A percentile compares a stretch with the other conserved stretches of the same genome.
Evolutionary conservation across 495 filamentous ascomycete species (phyloP).

Genomic region (Penicillium soppii): DNA sequence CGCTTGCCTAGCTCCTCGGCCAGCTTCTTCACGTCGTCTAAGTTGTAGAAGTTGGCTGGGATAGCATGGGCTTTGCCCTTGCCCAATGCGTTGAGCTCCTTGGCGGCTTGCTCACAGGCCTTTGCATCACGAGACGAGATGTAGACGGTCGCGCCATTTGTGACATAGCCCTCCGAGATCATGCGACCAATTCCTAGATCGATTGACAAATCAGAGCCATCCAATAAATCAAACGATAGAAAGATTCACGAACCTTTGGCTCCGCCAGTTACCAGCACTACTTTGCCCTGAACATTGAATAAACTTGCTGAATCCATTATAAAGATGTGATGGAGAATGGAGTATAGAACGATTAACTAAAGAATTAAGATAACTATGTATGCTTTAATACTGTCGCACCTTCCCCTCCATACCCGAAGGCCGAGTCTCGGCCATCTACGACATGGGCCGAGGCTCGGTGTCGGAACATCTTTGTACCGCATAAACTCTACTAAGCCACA

Average conservation of each 20-base stretch:
- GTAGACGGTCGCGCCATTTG: constrained; percentile 80
- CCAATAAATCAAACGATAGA: no score
- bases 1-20: constrained; percentile 61
- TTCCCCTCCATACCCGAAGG: constrained; percentile 24
- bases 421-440: constrained; percentile 13
- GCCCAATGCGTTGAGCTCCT: constrained; percentile 60
- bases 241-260: no score
- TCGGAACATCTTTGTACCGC: constrained; percentile 9
- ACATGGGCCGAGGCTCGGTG: constrained; percentile 21
- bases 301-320: constrained; percentile 55
- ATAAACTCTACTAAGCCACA: constrained; percentile 16
- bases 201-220: no score
- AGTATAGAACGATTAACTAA: background rate
- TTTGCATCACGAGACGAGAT: constrained; percentile 72
- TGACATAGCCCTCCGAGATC: constrained; percentile 76
- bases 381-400: constrained; percentile 10
- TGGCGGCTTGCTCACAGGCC: constrained; percentile 57
- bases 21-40: constrained; percentile 64
- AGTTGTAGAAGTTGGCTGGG: constrained; percentile 71
- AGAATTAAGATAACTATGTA: background rate
- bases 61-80: constrained; percentile 64
- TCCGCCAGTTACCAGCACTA: constrained; percentile 72
- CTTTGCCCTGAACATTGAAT: constrained; percentile 68
- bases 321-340: background rate
- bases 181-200: constrained; percentile 77